These are phyloP conservation scores for Globisporangium camurandrum DNA, from an alignment of 352 stramenopile genomes.

Conservation along the genomic window DNA sequence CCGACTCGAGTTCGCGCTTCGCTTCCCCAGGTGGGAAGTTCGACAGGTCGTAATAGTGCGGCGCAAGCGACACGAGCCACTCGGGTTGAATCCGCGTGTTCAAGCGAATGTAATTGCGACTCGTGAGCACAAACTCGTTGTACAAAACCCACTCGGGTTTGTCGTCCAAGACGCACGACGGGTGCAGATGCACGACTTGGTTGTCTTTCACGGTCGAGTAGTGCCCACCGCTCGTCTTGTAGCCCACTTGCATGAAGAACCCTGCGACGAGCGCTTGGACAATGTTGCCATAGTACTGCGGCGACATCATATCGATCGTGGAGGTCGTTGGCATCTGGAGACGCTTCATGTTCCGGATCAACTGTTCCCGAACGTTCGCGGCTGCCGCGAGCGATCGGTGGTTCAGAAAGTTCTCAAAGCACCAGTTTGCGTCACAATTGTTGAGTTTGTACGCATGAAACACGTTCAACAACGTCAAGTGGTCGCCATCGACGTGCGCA, in stretches of 20 bases:
- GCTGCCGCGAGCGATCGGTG: constrained; percentile 90
- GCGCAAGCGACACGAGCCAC: constrained; percentile 89
- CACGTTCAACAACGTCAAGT: constrained; percentile 97
- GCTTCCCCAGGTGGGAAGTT: constrained; percentile 97
- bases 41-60: constrained; percentile 97
- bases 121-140: constrained; percentile 99
- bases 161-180: constrained; percentile 92
- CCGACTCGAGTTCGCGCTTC: constrained; percentile 91
- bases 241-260: constrained; percentile 98
- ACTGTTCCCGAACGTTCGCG: constrained; percentile 94
- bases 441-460: constrained; percentile 97
- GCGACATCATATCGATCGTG: constrained; percentile 64
- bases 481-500: constrained; percentile 93
- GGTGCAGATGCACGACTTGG: constrained; percentile 97
- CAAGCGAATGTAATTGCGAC: constrained; percentile 98
- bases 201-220: constrained; percentile 99
- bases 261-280: constrained; percentile 90
- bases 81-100: constrained; percentile 93
- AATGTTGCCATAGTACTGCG: constrained; percentile 92
- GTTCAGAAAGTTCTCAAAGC: constrained; percentile 98
- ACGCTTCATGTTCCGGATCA: constrained; percentile 97
- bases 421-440: constrained; percentile 90
- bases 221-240: constrained; percentile 80
- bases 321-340: constrained; percentile 70
- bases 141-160: constrained; percentile 98